These are phyloP conservation scores for Fusarium multiceps DNA, from an alignment of 2,329 filamentous ascomycete genomes.

Conservation along the genomic window DNA sequence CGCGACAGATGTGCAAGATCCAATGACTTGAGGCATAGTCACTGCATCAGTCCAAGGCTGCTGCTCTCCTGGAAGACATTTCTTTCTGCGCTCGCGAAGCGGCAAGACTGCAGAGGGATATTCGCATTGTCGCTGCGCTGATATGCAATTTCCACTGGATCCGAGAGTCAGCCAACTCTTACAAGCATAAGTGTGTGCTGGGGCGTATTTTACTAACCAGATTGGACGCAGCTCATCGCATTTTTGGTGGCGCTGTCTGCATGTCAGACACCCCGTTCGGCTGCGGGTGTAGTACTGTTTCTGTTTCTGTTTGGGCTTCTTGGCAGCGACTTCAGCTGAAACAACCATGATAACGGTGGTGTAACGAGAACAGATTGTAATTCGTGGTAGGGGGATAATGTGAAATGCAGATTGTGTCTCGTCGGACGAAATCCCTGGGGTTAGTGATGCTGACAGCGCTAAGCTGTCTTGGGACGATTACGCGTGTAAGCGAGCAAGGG, in stretches of 20 bases:
- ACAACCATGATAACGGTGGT: not conserved
- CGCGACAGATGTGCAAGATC: slow-evolving; percentile 1
- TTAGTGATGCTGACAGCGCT: not conserved
- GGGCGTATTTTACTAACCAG: slow-evolving; percentile 24
- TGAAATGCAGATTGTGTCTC: not conserved
- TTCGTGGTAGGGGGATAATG: not conserved
- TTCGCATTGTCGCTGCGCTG: slow-evolving; percentile 8
- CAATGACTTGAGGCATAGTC: slow-evolving; percentile 5
- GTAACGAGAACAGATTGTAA: not conserved
- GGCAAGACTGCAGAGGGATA: slow-evolving; percentile 21
- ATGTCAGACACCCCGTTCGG: slow-evolving; percentile 40
- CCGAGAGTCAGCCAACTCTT: not conserved
- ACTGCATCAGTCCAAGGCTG: slow-evolving; percentile 25
- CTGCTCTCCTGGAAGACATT: slow-evolving; percentile 35
- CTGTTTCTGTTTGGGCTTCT: not conserved
- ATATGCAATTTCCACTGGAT: slow-evolving; percentile 27
- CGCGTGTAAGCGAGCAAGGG: not conserved
- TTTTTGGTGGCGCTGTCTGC: slow-evolving; percentile 34
- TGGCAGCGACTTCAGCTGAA: not conserved
- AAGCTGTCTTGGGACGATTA: slow-evolving; percentile 23
- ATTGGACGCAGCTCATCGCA: slow-evolving; percentile 36
- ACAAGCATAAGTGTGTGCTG: not conserved
- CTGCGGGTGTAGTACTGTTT: slow-evolving; percentile 31
- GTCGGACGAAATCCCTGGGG: not conserved
- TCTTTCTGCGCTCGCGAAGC: slow-evolving; percentile 36